phyloP scores from a whole-genome alignment of 257 asterid genomes.

The Parsonsia alboflavescens region DNA sequence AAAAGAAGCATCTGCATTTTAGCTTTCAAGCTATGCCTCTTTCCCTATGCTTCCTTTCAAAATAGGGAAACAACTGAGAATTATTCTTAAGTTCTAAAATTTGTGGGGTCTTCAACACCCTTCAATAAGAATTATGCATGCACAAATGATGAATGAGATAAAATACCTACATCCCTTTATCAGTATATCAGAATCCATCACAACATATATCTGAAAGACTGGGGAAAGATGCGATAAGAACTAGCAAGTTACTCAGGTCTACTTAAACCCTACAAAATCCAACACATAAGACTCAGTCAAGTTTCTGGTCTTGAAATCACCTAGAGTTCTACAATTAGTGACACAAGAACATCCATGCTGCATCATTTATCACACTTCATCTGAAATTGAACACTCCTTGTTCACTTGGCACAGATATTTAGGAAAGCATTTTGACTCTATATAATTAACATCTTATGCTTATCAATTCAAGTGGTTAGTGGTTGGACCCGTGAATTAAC shows the following conservation, averaged over 20 bases:
- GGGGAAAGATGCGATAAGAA: neutral
- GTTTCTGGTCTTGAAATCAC: neutral
- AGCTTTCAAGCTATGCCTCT: neutral
- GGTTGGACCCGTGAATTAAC: neutral
- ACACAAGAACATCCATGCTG: neutral
- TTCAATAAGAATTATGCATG: neutral
- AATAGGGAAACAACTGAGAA: neutral
- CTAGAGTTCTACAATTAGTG: neutral
- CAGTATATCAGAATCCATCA: neutral
- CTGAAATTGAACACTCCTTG: neutral
- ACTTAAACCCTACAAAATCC: neutral
- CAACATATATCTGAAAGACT: neutral
- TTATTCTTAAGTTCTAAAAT: neutral
- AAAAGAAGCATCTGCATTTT: neutral
- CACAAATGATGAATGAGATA: neutral
- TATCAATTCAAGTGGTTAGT: neutral
- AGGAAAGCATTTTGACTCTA: neutral
- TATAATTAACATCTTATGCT: neutral
- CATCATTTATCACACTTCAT: neutral
- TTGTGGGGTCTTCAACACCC: neutral
- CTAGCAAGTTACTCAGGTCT: neutral
- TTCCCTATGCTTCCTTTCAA: too few species aligned
- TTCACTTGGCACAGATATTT: neutral
- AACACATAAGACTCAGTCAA: neutral
- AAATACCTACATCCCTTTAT: neutral